A percentile compares a stretch with the other conserved stretches of the same genome.
Conservation (phyloP, 2,329 filamentous ascomycete species). For the Talaromyces sp. region DNA sequence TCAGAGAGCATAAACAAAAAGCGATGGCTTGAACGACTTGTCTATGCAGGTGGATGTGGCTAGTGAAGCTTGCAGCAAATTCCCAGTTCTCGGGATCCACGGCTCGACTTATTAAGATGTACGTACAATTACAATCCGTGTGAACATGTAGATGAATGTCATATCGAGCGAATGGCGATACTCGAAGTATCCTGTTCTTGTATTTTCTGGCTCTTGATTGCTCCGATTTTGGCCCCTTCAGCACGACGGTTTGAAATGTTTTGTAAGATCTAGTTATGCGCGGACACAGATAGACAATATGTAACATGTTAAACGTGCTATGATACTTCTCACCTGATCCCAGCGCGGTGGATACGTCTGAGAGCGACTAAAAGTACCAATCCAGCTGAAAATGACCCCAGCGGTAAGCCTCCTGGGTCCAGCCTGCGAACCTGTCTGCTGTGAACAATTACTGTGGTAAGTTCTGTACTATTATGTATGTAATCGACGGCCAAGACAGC, state of each 20-base stretch:
- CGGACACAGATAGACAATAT: background rate
- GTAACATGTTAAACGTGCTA: background rate
- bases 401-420: slow-evolving; percentile 3
- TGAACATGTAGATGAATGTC: background rate
- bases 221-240: slow-evolving; percentile 4
- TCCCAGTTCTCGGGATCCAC: slow-evolving; percentile 16
- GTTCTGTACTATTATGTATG: background rate
- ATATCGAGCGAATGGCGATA: background rate
- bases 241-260: slow-evolving; percentile 6
- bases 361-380: background rate
- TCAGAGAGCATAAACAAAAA: background rate
- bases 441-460: background rate
- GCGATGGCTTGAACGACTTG: slow-evolving; percentile 4
- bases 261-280: slow-evolving; percentile 12
- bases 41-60: slow-evolving; percentile 14
- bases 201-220: background rate
- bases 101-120: background rate
- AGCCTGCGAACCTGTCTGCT: background rate
- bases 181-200: background rate
- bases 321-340: background rate
- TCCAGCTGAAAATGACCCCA: slow-evolving; percentile 10
- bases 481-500: too few species aligned
- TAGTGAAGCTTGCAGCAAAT: slow-evolving; percentile 4
- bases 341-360: slow-evolving; percentile 4
- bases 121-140: background rate